Percentiles rank a stretch among this genome's conserved stretches.
These are phyloP conservation scores for Berkeleyomyces basicola DNA, from an alignment of 2,329 filamentous ascomycete genomes.

Conservation along the genomic window DNA sequence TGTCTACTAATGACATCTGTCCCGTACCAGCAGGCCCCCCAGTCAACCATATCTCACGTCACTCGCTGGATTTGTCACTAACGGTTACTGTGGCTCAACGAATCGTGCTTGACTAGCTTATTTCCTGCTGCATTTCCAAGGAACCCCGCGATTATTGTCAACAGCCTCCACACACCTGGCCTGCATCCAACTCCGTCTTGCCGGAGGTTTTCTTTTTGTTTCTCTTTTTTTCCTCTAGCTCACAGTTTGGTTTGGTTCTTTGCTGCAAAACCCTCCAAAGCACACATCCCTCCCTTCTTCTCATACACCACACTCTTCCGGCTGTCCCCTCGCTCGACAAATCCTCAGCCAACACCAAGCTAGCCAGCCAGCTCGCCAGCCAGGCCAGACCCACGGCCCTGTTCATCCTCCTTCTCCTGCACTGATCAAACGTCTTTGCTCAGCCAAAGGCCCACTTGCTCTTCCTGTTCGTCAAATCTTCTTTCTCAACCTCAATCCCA, in stretches of 20 bases:
- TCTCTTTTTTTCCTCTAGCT: background rate
- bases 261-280: background rate
- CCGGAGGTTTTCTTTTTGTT: background rate
- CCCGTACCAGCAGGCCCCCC: background rate
- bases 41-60: background rate
- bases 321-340: background rate
- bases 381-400: slow-evolving; percentile 4
- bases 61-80: background rate
- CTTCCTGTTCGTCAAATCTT: slow-evolving; percentile 8
- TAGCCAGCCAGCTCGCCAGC: background rate
- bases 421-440: slow-evolving; percentile 2
- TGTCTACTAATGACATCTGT: slow-evolving; percentile 4
- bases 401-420: slow-evolving; percentile 5
- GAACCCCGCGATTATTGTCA: slow-evolving; percentile 6
- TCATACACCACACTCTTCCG: background rate
- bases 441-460: slow-evolving; percentile 4
- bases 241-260: background rate
- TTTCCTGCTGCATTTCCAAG: background rate
- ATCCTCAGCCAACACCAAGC: background rate
- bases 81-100: background rate
- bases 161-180: background rate
- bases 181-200: slow-evolving; percentile 1
- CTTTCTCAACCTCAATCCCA: slow-evolving; percentile 12
- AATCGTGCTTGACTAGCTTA: background rate
- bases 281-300: background rate